These are phyloP conservation scores for Pseudevernia furfuracea DNA, from an alignment of 495 filamentous ascomycete species.

Conservation along the genomic window DNA sequence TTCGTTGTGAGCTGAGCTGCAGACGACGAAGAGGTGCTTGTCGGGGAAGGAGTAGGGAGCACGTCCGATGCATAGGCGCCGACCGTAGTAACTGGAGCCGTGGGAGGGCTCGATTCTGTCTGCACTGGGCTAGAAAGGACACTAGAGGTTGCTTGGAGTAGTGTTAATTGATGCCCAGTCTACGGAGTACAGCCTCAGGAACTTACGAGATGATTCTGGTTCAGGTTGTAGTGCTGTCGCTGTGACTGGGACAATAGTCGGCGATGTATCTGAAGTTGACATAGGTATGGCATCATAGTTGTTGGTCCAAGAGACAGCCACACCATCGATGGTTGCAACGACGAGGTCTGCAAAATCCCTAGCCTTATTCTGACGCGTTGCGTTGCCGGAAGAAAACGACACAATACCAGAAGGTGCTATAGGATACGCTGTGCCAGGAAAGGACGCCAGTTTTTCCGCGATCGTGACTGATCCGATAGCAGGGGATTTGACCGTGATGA, in stretches of 20 bases:
- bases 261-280: neutral
- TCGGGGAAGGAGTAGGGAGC: neutral
- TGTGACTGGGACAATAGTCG: constrained; percentile 4
- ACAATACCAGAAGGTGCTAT: neutral
- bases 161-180: neutral
- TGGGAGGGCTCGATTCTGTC: neutral
- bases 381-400: neutral
- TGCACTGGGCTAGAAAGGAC: neutral
- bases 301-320: constrained; percentile 25
- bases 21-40: neutral
- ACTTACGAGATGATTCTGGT: constrained; percentile 3
- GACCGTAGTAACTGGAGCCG: constrained; percentile 1
- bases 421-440: neutral
- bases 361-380: neutral
- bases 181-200: neutral
- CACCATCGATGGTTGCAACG: constrained; percentile 24
- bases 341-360: constrained; percentile 18
- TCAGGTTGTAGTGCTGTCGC: neutral
- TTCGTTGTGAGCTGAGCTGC: neutral
- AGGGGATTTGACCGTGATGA: constrained; percentile 8
- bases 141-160: neutral
- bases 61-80: constrained; percentile 3
- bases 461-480: neutral
- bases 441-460: neutral
- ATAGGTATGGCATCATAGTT: constrained; percentile 15